These are phyloP conservation scores for Cenchrus purpureus DNA, from an alignment of 176 grass and related monocot genomes.

Conservation along the genomic window DNA sequence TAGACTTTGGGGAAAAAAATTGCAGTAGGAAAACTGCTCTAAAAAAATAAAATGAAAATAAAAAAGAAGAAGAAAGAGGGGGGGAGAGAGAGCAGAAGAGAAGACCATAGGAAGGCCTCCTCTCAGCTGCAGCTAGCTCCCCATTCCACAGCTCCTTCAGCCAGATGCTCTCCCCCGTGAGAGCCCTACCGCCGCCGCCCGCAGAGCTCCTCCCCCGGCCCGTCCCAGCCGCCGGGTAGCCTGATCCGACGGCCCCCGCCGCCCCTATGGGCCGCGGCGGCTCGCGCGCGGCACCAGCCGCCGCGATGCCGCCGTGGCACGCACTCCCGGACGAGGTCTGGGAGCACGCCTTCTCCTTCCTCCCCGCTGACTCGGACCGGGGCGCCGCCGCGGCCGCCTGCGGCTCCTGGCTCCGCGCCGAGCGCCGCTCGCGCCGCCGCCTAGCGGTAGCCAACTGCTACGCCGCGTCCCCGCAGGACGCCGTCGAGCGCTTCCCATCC, in stretches of 20 bases:
- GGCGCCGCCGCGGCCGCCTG: slow-evolving; percentile 52
- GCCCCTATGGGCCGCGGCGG: slow-evolving; percentile 53
- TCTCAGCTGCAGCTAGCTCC: slow-evolving; percentile 19
- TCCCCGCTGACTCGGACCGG: slow-evolving; percentile 53
- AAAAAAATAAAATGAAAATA: neutral
- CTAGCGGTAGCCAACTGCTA: slow-evolving; percentile 76
- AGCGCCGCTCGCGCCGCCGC: slow-evolving; percentile 61
- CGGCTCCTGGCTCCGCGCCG: slow-evolving; percentile 50
- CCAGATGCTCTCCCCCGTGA: slow-evolving; percentile 41
- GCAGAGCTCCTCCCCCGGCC: neutral
- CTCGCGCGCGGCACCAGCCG: slow-evolving; percentile 25
- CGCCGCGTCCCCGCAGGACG: slow-evolving; percentile 50
- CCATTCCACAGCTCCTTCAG: neutral
- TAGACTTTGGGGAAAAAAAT: neutral
- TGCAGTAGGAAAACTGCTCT: neutral
- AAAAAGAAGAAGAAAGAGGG: neutral
- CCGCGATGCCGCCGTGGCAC: slow-evolving; percentile 48
- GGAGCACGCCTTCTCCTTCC: slow-evolving; percentile 79
- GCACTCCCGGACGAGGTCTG: slow-evolving; percentile 69
- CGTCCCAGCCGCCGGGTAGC: slow-evolving; percentile 30
- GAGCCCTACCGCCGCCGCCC: slow-evolving; percentile 37
- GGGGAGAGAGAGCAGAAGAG: neutral
- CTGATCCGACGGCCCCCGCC: slow-evolving; percentile 44
- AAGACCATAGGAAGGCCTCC: neutral
- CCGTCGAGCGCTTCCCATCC: slow-evolving; percentile 57